Percentiles rank a stretch among this genome's conserved stretches.
phyloP scores from a whole-genome alignment of 2,329 filamentous ascomycete species.

The Diaporthe aspalathi region DNA sequence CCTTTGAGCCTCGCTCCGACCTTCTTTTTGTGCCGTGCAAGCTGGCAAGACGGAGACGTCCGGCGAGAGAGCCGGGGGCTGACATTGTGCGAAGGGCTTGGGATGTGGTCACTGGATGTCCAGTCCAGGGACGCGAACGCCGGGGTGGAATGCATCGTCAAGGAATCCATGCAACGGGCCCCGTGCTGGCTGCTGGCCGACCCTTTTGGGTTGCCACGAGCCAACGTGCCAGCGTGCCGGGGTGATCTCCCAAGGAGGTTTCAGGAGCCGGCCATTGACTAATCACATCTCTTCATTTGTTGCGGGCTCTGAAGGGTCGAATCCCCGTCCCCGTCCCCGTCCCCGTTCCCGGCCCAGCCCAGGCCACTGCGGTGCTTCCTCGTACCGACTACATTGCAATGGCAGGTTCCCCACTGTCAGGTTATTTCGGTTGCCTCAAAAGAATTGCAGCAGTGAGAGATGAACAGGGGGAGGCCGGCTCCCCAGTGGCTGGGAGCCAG shows the following conservation, averaged over 20 bases:
- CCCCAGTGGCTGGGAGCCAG: not conserved
- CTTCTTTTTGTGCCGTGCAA: not conserved
- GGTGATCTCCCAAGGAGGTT: slow-evolving; percentile 26
- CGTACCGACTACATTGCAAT: slow-evolving; percentile 12
- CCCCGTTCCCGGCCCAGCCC: slow-evolving; percentile 5
- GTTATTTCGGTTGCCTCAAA: slow-evolving; percentile 29
- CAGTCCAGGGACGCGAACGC: slow-evolving; percentile 7
- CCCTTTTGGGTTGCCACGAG: slow-evolving; percentile 26
- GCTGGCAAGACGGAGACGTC: not conserved
- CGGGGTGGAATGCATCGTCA: slow-evolving; percentile 23
- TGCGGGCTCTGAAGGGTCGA: slow-evolving; percentile 2
- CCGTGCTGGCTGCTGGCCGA: slow-evolving; percentile 15
- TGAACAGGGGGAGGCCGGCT: not conserved
- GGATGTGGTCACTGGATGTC: not conserved
- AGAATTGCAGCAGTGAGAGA: not conserved
- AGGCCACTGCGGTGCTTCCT: not conserved
- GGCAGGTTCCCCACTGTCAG: slow-evolving; percentile 5
- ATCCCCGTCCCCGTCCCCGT: slow-evolving; percentile 12
- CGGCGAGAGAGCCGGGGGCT: not conserved
- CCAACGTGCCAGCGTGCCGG: slow-evolving; percentile 30
- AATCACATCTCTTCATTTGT: slow-evolving; percentile 26
- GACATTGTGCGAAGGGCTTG: not conserved
- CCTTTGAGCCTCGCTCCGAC: not conserved
- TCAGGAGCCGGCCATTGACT: slow-evolving; percentile 32
- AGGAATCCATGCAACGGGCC: slow-evolving; percentile 22